phyloP scores from a whole-genome alignment of 2,329 filamentous ascomycete genomes.

The Pseudogymnoascus sp. region DNA sequence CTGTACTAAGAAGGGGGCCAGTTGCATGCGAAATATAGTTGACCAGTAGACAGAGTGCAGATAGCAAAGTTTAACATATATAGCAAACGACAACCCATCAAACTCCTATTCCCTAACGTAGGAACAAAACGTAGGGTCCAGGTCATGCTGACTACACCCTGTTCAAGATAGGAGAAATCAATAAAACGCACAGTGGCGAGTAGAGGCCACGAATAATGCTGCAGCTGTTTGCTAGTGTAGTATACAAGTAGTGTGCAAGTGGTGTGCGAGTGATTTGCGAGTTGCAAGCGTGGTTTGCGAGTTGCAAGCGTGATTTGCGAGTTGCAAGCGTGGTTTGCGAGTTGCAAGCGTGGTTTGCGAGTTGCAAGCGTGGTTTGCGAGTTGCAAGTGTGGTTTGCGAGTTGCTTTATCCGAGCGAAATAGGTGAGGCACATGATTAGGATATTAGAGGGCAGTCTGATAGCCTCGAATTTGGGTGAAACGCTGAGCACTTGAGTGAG shows the following conservation, averaged over 20 bases:
- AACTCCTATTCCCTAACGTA: background rate
- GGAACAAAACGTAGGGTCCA: background rate
- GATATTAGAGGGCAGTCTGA: too few species aligned
- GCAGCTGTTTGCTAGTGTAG: too few species aligned
- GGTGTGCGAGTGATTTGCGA: too few species aligned
- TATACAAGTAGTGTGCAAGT: too few species aligned
- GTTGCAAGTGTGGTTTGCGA: too few species aligned
- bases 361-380: background rate
- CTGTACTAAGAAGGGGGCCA: background rate
- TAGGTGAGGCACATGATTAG: too few species aligned
- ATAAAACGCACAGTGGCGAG: background rate
- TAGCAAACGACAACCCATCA: background rate
- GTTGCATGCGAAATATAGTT: background rate
- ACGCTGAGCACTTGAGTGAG: too few species aligned
- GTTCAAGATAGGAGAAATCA: background rate
- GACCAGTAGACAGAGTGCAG: background rate
- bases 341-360: background rate
- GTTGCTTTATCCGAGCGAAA: too few species aligned
- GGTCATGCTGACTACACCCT: background rate
- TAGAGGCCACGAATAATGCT: too few species aligned
- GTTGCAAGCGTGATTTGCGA: background rate
- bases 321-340: background rate
- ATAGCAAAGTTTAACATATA: background rate
- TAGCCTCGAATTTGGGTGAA: too few species aligned
- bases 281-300: background rate